phyloP scores from a whole-genome alignment of 768 basidiomycete genomes.

The Lactarius sanguifluus region DNA sequence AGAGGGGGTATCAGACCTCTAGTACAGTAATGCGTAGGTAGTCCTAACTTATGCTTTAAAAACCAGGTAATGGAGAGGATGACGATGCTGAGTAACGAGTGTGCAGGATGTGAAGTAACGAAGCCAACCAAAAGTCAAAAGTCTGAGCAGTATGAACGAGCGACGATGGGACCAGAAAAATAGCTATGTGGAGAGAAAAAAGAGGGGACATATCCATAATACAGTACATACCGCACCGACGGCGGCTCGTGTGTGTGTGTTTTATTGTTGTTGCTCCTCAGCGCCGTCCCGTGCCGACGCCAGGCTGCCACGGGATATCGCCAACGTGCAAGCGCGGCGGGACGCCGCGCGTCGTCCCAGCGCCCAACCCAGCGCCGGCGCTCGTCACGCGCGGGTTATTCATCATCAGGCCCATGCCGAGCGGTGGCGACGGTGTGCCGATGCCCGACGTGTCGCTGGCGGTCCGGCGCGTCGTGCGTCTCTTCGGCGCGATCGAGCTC shows the following conservation, averaged over 20 bases:
- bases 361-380: constrained; percentile 35
- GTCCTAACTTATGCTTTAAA: constrained; percentile 12
- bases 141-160: neutral
- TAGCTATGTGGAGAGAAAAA: neutral
- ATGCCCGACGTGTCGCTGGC: constrained; percentile 64
- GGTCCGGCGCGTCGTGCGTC: constrained; percentile 52
- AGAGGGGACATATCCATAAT: neutral
- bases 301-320: constrained; percentile 60
- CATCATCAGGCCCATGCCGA: constrained; percentile 30
- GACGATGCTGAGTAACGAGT: neutral
- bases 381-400: constrained; percentile 37
- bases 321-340: constrained; percentile 54
- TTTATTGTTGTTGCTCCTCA: neutral
- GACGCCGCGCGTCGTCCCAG: constrained; percentile 14
- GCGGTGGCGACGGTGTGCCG: constrained; percentile 28
- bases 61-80: neutral
- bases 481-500: constrained; percentile 58
- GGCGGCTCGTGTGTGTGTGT: too few relatives aligned
- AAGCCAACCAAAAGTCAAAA: neutral
- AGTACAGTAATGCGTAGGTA: constrained; percentile 27
- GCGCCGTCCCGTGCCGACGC: constrained; percentile 24
- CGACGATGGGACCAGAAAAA: neutral
- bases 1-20: constrained; percentile 13
- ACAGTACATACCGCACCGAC: neutral
- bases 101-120: neutral